phyloP scores from a whole-genome alignment of 2,329 filamentous ascomycete species.

The Aspergillus clavatus region DNA sequence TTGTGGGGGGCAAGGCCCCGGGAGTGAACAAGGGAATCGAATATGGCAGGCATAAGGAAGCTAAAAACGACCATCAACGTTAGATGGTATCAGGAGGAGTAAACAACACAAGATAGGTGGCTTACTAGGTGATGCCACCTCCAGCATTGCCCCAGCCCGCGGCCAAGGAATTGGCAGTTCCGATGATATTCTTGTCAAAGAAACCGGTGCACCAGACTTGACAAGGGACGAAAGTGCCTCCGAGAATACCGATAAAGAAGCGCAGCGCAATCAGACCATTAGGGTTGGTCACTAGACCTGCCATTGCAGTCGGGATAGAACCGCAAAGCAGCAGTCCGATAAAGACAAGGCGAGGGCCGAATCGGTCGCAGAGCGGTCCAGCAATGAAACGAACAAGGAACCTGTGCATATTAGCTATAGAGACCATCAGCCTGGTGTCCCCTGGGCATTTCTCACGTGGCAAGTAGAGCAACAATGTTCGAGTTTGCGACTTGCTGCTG shows the following conservation, averaged over 20 bases:
- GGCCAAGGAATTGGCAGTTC: conserved; percentile 79
- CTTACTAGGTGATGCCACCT: conserved; percentile 75
- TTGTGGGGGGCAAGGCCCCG: conserved; percentile 59
- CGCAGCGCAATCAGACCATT: conserved; percentile 45
- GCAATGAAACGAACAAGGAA: conserved; percentile 71
- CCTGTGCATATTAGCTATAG: conserved; percentile 37
- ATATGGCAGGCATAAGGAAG: conserved; percentile 88
- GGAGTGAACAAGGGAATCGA: conserved; percentile 63
- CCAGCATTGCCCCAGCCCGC: conserved; percentile 84
- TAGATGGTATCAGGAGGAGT: too few species aligned
- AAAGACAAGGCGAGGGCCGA: conserved; percentile 76
- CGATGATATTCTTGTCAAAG: conserved; percentile 88
- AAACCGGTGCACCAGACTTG: conserved; percentile 92
- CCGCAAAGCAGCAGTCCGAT: conserved; percentile 72
- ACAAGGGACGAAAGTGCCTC: conserved; percentile 52
- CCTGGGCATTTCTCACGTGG: conserved; percentile 53
- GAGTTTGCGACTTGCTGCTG: conserved; percentile 75
- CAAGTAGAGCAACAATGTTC: conserved; percentile 76
- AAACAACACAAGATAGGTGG: too few species aligned
- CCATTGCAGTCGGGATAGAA: conserved; percentile 74
- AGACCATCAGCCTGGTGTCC: too few species aligned
- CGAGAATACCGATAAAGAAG: conserved; percentile 43
- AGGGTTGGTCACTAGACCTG: conserved; percentile 67
- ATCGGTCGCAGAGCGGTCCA: conserved; percentile 80
- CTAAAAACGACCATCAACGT: conserved; percentile 15